Percentiles rank a stretch among this genome's conserved stretches.
These are phyloP conservation scores for Diutina siamensis DNA, from an alignment of 1,139 yeast genomes.

Conservation along the genomic window DNA sequence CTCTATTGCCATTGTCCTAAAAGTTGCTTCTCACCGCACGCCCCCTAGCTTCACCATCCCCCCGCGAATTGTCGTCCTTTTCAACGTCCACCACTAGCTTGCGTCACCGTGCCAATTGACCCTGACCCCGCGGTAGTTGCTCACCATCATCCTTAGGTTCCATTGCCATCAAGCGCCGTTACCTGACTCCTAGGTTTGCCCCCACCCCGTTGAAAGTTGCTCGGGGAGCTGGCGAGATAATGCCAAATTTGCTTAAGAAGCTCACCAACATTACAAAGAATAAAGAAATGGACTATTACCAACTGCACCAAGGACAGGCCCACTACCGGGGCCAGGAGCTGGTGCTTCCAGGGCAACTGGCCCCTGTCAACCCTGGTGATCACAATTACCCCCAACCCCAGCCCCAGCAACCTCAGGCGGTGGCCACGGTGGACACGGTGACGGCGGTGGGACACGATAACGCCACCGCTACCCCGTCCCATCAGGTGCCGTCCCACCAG, in stretches of 20 bases:
- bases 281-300: constrained; percentile 4
- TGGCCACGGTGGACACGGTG: neutral
- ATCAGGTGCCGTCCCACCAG: too few species aligned
- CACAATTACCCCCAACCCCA: neutral
- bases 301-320: neutral
- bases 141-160: neutral
- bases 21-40: neutral
- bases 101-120: neutral
- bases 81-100: neutral
- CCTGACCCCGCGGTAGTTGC: neutral
- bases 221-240: constrained; percentile 1
- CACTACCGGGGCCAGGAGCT: neutral
- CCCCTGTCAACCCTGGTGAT: neutral
- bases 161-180: constrained; percentile 1
- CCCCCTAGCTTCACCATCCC: neutral
- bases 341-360: neutral
- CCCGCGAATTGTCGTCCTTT: neutral
- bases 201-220: neutral
- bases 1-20: too few species aligned
- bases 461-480: neutral
- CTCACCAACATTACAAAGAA: constrained; percentile 3
- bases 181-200: neutral
- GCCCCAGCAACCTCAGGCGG: neutral
- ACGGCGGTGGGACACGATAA: neutral
- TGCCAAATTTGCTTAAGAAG: constrained; percentile 5